Conservation (phyloP, 1,139 yeast genomes). For the Saccharomyces hybrid region DNA sequence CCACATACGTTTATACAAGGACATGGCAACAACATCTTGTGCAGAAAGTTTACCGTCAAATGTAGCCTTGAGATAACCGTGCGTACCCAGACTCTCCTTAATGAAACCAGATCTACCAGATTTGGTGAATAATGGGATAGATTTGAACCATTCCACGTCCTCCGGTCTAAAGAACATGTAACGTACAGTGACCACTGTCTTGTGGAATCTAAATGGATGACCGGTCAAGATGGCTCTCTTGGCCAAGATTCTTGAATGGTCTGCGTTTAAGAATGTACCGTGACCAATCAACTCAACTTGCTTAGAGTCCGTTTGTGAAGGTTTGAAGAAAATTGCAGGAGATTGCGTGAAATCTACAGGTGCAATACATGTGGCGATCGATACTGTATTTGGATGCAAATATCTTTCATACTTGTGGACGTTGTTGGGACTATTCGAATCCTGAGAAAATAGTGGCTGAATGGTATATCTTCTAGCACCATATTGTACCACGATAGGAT, state of each 20-base stretch:
- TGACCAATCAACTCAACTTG: slow-evolving; percentile 71
- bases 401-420: slow-evolving; percentile 83
- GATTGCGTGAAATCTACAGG: slow-evolving; percentile 82
- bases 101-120: slow-evolving; percentile 89
- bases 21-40: slow-evolving; percentile 92
- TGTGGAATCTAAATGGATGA: slow-evolving; percentile 91
- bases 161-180: slow-evolving; percentile 95
- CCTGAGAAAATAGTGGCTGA: slow-evolving; percentile 76
- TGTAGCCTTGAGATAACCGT: slow-evolving; percentile 93
- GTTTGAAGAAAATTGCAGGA: slow-evolving; percentile 68
- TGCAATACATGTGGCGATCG: slow-evolving; percentile 81
- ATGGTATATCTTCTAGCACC: slow-evolving; percentile 89
- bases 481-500: slow-evolving; percentile 74
- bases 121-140: slow-evolving; percentile 86
- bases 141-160: slow-evolving; percentile 84
- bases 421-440: slow-evolving; percentile 68
- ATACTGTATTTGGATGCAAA: slow-evolving; percentile 65
- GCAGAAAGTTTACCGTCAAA: slow-evolving; percentile 87
- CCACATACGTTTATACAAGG: slow-evolving; percentile 90
- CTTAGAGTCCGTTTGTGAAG: slow-evolving; percentile 34
- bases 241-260: slow-evolving; percentile 75
- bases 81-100: slow-evolving; percentile 94
- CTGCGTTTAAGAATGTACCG: slow-evolving; percentile 84
- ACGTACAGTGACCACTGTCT: slow-evolving; percentile 81
- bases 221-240: slow-evolving; percentile 89